These are phyloP conservation scores for Podospora conica DNA, from an alignment of 495 filamentous ascomycete genomes.

Conservation along the genomic window DNA sequence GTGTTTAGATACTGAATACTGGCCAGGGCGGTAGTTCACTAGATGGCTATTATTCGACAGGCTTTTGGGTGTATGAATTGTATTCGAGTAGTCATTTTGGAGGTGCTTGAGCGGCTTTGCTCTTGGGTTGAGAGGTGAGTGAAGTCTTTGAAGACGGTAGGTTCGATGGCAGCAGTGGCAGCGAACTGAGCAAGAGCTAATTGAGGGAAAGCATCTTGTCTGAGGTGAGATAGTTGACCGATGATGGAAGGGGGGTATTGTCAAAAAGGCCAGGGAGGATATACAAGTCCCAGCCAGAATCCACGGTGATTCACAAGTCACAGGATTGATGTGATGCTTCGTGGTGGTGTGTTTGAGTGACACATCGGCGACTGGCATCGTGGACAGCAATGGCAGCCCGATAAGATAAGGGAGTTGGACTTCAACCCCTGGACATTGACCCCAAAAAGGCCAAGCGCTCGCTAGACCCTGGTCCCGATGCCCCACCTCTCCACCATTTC, in stretches of 20 bases:
- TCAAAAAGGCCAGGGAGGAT: not conserved
- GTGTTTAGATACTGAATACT: not conserved
- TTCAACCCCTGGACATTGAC: not conserved
- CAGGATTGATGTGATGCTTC: not conserved
- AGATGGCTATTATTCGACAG: conserved; percentile 17
- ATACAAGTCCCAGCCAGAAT: not conserved
- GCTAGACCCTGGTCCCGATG: not conserved
- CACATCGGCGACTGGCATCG: conserved; percentile 2
- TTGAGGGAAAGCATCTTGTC: conserved; percentile 13
- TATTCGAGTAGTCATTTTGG: conserved; percentile 60
- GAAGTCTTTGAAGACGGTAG: conserved; percentile 4
- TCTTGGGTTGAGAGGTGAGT: not conserved
- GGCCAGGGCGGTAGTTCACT: not conserved
- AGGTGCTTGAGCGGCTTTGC: conserved; percentile 15
- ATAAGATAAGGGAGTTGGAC: not conserved
- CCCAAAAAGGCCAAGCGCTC: not conserved
- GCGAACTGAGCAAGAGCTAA: conserved; percentile 6
- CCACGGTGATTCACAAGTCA: not conserved
- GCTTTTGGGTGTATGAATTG: conserved; percentile 27
- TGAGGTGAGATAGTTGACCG: not conserved
- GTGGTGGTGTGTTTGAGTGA: not conserved
- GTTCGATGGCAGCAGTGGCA: not conserved
- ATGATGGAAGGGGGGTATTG: not conserved
- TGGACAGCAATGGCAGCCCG: not conserved
- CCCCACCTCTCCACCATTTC: not conserved